phyloP scores from a whole-genome alignment of 208 protist genomes.

The Leishmania amazonensis region DNA sequence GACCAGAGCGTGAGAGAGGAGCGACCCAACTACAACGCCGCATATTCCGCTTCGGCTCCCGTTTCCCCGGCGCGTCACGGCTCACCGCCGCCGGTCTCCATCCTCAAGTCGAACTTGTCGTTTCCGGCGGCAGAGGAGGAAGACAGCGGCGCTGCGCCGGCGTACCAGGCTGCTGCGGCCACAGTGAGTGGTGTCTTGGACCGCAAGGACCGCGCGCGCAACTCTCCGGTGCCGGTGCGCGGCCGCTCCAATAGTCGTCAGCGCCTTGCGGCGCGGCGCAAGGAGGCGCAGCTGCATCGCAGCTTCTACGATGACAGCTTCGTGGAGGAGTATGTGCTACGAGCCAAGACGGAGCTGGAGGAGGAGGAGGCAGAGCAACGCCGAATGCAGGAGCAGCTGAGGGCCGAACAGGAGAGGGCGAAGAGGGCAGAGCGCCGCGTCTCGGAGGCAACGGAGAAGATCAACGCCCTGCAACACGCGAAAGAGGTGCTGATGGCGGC shows the following conservation, averaged over 20 bases:
- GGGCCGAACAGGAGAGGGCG: constrained; percentile 36
- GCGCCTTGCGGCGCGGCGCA: constrained; percentile 66
- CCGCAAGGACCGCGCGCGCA: constrained; percentile 11
- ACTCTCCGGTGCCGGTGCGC: constrained; percentile 40
- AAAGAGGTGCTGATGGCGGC: constrained; percentile 75
- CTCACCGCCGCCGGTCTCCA: constrained; percentile 56
- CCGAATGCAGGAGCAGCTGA: constrained; percentile 23
- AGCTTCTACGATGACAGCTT: constrained; percentile 92
- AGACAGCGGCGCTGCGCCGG: constrained; percentile 17
- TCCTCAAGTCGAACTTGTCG: constrained; percentile 48
- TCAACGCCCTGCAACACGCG: constrained; percentile 69
- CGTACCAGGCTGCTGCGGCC: constrained; percentile 10
- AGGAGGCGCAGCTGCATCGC: constrained; percentile 80
- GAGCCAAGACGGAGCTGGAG: constrained; percentile 41
- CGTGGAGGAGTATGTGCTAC: constrained; percentile 86
- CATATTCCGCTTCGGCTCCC: constrained; percentile 42
- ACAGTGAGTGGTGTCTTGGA: constrained; percentile 5
- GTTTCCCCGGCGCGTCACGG: constrained; percentile 42
- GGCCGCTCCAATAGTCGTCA: constrained; percentile 80
- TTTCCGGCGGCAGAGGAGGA: constrained; percentile 28
- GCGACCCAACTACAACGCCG: constrained; percentile 67
- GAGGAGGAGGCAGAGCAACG: constrained; percentile 39
- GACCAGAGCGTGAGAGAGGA: constrained; percentile 62
- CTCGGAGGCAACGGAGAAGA: constrained; percentile 49
- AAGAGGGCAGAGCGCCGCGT: constrained; percentile 43